A percentile compares a stretch with the other conserved stretches of the same genome.
These are phyloP conservation scores for Gloeostereum incarnatum DNA, from an alignment of 768 basidiomycete genomes.

Conservation along the genomic window DNA sequence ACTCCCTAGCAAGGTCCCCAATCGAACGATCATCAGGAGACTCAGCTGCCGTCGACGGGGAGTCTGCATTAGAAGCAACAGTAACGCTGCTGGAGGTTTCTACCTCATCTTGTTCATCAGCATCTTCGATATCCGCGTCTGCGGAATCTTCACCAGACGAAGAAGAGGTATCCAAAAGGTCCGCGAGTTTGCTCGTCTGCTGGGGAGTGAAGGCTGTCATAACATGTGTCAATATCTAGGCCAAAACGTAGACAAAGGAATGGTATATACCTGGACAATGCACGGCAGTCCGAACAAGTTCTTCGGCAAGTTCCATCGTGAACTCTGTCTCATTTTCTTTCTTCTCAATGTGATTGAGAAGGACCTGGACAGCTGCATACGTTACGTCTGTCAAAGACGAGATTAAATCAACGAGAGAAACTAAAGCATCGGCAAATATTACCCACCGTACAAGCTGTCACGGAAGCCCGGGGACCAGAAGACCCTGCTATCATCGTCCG, in stretches of 20 bases:
- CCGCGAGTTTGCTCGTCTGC: conserved; percentile 20
- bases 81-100: conserved; percentile 9
- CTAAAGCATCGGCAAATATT: conserved; percentile 1
- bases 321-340: conserved; percentile 26
- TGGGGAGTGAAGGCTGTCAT: conserved; percentile 52
- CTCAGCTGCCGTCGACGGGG: not conserved
- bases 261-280: conserved; percentile 45
- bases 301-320: conserved; percentile 31
- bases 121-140: conserved; percentile 7
- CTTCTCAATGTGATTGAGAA: conserved; percentile 38
- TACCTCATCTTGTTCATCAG: conserved; percentile 1
- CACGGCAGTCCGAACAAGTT: conserved; percentile 34
- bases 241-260: not conserved
- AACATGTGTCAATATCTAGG: conserved; percentile 4
- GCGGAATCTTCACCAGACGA: conserved; percentile 4
- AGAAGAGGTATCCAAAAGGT: not conserved
- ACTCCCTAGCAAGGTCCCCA: conserved; percentile 60
- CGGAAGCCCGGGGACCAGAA: conserved; percentile 60
- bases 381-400: conserved; percentile 26
- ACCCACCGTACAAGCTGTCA: conserved; percentile 61
- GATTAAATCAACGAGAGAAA: conserved; percentile 5
- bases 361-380: conserved; percentile 44
- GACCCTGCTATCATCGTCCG: conserved; percentile 64
- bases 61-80: conserved; percentile 6
- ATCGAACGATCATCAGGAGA: conserved; percentile 14